Conservation (phyloP, 2,329 filamentous ascomycete genomes). For the Neofusicoccum laricinum region DNA sequence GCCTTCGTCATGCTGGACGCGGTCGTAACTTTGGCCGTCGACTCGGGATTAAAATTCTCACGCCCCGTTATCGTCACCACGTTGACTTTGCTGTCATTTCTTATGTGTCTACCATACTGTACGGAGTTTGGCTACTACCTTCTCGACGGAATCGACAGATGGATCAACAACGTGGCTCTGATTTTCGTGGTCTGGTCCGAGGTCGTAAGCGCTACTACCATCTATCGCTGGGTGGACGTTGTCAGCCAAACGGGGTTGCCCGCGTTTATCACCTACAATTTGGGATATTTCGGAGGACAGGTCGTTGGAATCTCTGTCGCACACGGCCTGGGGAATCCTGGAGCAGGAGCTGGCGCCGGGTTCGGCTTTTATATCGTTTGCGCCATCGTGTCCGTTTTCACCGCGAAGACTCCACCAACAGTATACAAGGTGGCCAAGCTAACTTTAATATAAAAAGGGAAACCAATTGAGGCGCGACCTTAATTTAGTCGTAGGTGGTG, state of each 20-base stretch:
- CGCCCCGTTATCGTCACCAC: constrained; percentile 50
- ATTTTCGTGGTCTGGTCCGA: constrained; percentile 56
- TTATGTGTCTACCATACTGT: constrained; percentile 56
- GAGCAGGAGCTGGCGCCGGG: constrained; percentile 50
- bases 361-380: constrained; percentile 52
- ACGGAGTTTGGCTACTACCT: constrained; percentile 58
- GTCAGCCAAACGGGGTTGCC: constrained; percentile 44
- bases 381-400: constrained; percentile 36
- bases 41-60: constrained; percentile 49
- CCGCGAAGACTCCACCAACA: constrained; percentile 34
- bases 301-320: constrained; percentile 51
- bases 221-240: constrained; percentile 53
- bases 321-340: constrained; percentile 42
- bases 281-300: constrained; percentile 54
- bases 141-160: constrained; percentile 54
- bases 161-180: constrained; percentile 55
- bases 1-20: constrained; percentile 61
- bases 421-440: neutral
- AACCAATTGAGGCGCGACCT: constrained; percentile 57
- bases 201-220: constrained; percentile 51
- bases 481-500: constrained; percentile 52
- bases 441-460: constrained; percentile 36
- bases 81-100: constrained; percentile 50
- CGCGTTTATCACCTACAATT: constrained; percentile 47
- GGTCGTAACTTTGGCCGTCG: constrained; percentile 53